Conservation (phyloP, 225 moss, liverwort and hornwort species). For the Sphagnum tenellum region DNA sequence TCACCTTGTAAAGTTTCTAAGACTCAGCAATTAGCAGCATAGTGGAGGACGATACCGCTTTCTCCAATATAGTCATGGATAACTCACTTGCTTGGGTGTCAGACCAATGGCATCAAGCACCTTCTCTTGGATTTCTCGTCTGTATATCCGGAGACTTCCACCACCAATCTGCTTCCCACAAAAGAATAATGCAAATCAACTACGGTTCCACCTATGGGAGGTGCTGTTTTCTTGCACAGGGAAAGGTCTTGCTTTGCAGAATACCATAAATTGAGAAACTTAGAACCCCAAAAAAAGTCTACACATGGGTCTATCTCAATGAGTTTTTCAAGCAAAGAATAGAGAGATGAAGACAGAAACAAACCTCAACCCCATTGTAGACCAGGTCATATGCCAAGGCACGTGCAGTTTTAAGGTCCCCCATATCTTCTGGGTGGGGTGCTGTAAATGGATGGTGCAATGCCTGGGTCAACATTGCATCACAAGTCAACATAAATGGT, state of each 20-base stretch:
- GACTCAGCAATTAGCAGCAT: too few relatives aligned
- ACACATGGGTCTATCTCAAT: too few relatives aligned
- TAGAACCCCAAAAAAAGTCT: too few relatives aligned
- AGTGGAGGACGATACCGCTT: too few relatives aligned
- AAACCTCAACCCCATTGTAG: conserved; percentile 95
- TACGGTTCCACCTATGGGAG: too few relatives aligned
- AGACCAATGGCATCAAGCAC: conserved; percentile 82
- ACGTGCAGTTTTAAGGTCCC: conserved; percentile 75
- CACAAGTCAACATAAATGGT: too few relatives aligned
- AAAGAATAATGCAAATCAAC: background rate
- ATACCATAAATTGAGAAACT: too few relatives aligned
- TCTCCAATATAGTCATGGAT: too few relatives aligned
- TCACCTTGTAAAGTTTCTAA: too few relatives aligned
- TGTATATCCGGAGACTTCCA: conserved; percentile 93
- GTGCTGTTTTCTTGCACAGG: too few relatives aligned
- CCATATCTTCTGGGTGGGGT: conserved; percentile 90
- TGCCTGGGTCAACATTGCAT: conserved; percentile 31
- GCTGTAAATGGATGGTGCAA: conserved; percentile 98
- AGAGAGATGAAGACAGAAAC: background rate
- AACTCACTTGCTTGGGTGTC: conserved; percentile 65
- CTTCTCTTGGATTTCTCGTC: conserved; percentile 80
- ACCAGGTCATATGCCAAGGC: conserved; percentile 98
- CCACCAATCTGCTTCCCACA: conserved; percentile 62
- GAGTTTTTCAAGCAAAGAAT: too few relatives aligned
- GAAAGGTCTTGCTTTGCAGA: too few relatives aligned